Conservation (phyloP, 2,329 filamentous ascomycete genomes). For the Xenoacremonium recifei region DNA sequence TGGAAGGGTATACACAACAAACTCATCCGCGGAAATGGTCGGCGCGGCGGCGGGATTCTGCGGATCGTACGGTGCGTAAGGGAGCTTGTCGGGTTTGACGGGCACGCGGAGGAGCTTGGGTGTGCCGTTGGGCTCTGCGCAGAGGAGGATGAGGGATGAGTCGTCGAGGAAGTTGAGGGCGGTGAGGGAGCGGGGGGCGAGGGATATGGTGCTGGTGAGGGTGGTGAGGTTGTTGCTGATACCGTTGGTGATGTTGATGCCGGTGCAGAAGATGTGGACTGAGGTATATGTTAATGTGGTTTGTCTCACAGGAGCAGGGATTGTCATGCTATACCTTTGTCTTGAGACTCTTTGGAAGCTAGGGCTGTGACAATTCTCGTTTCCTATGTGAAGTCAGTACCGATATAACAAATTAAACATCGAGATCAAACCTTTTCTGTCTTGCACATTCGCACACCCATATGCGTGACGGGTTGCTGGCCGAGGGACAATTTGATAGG, state of each 20-base stretch:
- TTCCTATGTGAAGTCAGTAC: slow-evolving; percentile 28
- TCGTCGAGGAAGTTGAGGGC: slow-evolving; percentile 70
- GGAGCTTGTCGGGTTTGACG: slow-evolving; percentile 33
- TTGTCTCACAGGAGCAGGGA: too few relatives aligned
- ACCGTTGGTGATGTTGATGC: slow-evolving; percentile 54
- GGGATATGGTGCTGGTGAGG: slow-evolving; percentile 38
- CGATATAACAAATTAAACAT: too few relatives aligned
- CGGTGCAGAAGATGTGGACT: slow-evolving; percentile 59
- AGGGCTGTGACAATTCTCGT: slow-evolving; percentile 41
- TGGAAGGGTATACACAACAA: slow-evolving; percentile 26
- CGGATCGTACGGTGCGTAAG: slow-evolving; percentile 36
- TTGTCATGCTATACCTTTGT: slow-evolving; percentile 36
- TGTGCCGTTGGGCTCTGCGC: slow-evolving; percentile 36
- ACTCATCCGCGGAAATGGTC: slow-evolving; percentile 12
- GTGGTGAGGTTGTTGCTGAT: slow-evolving; percentile 49
- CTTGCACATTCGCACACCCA: slow-evolving; percentile 58
- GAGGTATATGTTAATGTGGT: not conserved
- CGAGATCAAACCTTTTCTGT: slow-evolving; percentile 31
- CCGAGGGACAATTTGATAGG: slow-evolving; percentile 45
- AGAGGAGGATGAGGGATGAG: slow-evolving; percentile 57
- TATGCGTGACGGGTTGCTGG: slow-evolving; percentile 43
- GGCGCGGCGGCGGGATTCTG: slow-evolving; percentile 6
- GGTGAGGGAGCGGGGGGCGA: slow-evolving; percentile 45
- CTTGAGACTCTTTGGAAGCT: slow-evolving; percentile 35
- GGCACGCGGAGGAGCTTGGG: slow-evolving; percentile 34